A percentile compares a stretch with the other conserved stretches of the same genome.
Conservation (phyloP, 345 rosid genomes). For the Salix suchowensis region DNA sequence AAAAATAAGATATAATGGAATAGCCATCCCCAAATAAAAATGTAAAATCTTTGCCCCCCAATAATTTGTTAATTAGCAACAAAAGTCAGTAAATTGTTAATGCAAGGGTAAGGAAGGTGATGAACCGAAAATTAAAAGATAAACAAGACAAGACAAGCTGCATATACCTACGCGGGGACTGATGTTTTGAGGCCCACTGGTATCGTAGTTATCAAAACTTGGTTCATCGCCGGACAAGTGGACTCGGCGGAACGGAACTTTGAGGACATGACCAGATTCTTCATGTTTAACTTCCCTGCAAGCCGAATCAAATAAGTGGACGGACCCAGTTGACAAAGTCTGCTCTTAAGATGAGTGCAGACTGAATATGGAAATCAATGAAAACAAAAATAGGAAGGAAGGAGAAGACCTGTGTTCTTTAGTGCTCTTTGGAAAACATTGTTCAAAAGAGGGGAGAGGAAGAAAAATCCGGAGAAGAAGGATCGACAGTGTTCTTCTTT, state of each 20-base stretch:
- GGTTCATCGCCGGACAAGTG: conserved; percentile 87
- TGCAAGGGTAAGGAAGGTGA: neutral
- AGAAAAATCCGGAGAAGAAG: conserved; percentile 86
- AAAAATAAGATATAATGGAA: neutral
- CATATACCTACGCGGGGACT: conserved; percentile 70
- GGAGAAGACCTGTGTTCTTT: conserved; percentile 54
- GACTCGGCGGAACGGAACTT: conserved; percentile 85
- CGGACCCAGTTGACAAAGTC: neutral
- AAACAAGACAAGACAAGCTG: neutral
- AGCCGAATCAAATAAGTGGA: neutral
- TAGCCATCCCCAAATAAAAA: neutral
- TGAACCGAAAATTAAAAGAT: neutral
- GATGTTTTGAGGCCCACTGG: conserved; percentile 92
- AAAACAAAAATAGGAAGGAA: neutral
- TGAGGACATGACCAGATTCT: conserved; percentile 75
- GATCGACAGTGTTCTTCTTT: conserved; percentile 73
- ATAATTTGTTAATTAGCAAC: neutral
- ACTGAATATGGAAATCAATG: too few species aligned
- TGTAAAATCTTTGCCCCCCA: neutral
- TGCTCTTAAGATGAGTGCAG: neutral
- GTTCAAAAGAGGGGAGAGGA: conserved; percentile 80
- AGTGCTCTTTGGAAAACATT: conserved; percentile 91
- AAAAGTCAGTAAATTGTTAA: neutral
- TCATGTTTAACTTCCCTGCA: conserved; percentile 77
- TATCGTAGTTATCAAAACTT: conserved; percentile 78